A percentile compares a stretch with the other conserved stretches of the same genome.
phyloP scores from a whole-genome alignment of 495 filamentous ascomycete genomes.

The Penicillium longicatenatum region DNA sequence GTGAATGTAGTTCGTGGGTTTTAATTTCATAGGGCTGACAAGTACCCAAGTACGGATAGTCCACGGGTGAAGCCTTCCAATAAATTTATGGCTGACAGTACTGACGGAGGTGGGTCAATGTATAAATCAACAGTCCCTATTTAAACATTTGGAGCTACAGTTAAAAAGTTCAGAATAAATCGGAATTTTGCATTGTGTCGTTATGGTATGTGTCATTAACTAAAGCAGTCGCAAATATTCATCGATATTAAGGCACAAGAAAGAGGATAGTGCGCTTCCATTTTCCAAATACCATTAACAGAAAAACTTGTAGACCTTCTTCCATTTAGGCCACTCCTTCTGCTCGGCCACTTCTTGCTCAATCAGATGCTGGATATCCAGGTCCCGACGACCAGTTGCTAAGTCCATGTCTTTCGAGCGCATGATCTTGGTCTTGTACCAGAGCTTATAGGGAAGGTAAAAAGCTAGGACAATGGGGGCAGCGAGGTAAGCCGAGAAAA shows the following conservation, averaged over 20 bases:
- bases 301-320: constrained; percentile 66
- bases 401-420: constrained; percentile 76
- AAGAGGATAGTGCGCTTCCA: no score
- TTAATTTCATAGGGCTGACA: background rate
- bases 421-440: constrained; percentile 68
- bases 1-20: no score
- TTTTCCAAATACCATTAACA: constrained; percentile 38
- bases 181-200: background rate
- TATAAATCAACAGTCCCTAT: background rate
- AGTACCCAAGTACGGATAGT: no score
- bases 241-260: no score
- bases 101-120: no score
- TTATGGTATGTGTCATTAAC: constrained; percentile 3
- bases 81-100: no score
- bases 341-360: constrained; percentile 75
- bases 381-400: constrained; percentile 81
- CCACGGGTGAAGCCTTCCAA: no score
- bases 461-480: constrained; percentile 76
- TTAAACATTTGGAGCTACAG: background rate
- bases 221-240: background rate
- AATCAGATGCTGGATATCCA: constrained; percentile 74
- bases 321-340: constrained; percentile 79
- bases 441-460: constrained; percentile 82
- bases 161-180: background rate
- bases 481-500: constrained; percentile 81